Base-by-base conservation (phyloP, 495 filamentous ascomycete genomes). In the Pyrenula massariospora region DNA sequence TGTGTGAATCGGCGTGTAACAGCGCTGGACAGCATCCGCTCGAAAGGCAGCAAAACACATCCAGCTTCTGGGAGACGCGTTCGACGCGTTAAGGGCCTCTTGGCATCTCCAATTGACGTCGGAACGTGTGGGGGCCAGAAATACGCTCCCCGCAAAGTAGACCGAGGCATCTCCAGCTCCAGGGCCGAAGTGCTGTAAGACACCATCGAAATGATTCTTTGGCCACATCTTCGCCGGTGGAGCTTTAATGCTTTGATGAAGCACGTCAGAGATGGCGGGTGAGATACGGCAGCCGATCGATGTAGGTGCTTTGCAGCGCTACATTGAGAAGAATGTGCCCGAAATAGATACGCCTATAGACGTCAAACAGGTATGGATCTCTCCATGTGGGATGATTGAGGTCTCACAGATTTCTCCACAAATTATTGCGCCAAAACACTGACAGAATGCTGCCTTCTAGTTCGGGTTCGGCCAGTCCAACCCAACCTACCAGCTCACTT, bases 381-480 rank as follows among this genome's bases (percentile, higher is more conserved):
- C 24, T 36, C 52, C 49, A 20, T 22, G 52, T 15, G 31, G 12
- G 24, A 48, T 25, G 19, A 47, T n/a, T 31, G n/a, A 5, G 25
- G 12, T 21, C 61, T 62, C 52, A 62, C 62, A 56, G 12, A 53
- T 57, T 25, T 54, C 15, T n/a, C n/a, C n/a, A n/a, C n/a, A n/a
- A n/a, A n/a, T n/a, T n/a, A n/a, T n/a, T n/a, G n/a, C 22, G 51
- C 22, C 2, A 50, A 19, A 22, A n/a, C 51, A 2, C 53, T 57
- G 57, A 56, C 22, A 24, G 23, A 62, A 36, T 3, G 63, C n/a
- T n/a, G n/a, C 50, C 12, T 24, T 48, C 10, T 68, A 96, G 86
- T 98, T 96, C 65, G 88, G 90, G 61, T 98, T 92, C 66, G 93
- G 93, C 54, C 93, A 97, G 72, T 95, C 89, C 50, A 98, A 97